phyloP scores from a whole-genome alignment of 1,284 basidiomycete species.

The Puccinia brachypodii region DNA sequence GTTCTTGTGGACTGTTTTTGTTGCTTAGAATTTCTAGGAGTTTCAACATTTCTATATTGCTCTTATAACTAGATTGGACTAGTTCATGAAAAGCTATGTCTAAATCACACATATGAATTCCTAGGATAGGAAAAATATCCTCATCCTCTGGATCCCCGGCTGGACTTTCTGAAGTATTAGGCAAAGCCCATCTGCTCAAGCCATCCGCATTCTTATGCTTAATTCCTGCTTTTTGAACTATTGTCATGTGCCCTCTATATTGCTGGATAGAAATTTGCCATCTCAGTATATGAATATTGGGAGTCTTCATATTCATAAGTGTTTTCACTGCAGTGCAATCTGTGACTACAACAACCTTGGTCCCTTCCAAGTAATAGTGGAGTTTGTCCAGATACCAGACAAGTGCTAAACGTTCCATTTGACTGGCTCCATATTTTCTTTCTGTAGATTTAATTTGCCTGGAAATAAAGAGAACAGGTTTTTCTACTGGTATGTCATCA shows the following conservation, averaged over 20 bases:
- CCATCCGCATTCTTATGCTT: conserved; percentile 26
- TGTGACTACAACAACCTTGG: not conserved
- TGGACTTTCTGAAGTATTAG: not conserved
- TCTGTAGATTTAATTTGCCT: conserved; percentile 11
- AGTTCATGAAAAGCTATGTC: not conserved
- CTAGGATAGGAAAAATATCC: not conserved
- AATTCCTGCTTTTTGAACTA: not conserved
- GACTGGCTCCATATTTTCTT: not conserved
- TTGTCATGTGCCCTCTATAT: conserved; percentile 15
- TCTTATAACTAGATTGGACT: not conserved
- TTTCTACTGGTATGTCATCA: not conserved
- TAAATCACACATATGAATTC: not conserved
- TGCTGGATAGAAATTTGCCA: conserved; percentile 33
- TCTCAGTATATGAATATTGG: conserved; percentile 30
- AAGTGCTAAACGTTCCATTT: not conserved
- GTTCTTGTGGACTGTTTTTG: not conserved
- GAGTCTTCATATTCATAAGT: conserved; percentile 8
- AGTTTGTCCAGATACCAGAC: conserved; percentile 17
- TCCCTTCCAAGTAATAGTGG: conserved; percentile 5
- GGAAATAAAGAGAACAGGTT: conserved; percentile 1
- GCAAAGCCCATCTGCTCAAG: not conserved
- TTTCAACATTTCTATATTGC: not conserved
- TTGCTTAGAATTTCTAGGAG: not conserved
- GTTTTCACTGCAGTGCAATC: not conserved
- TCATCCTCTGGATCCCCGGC: conserved; percentile 3